A percentile compares a stretch with the other conserved stretches of the same genome.
Evolutionary conservation across 495 filamentous ascomycete genomes (phyloP).

Genomic region (Opeltia flavorubescens): DNA sequence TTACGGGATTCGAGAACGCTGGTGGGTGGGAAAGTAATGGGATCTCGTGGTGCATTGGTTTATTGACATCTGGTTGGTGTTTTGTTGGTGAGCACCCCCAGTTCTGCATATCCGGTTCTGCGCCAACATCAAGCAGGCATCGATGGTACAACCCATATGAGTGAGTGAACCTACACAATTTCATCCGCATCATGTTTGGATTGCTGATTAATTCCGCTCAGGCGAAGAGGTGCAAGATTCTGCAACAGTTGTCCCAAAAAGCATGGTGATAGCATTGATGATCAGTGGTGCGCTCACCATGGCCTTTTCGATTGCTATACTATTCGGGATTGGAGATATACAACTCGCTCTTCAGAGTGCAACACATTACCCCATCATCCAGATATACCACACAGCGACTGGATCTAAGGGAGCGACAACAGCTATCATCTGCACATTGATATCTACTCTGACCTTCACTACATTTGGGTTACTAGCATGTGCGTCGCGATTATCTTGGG

Average conservation of each 20-base stretch:
- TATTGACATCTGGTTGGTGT: constrained; percentile 15
- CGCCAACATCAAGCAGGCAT: constrained; percentile 14
- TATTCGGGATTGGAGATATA: constrained; percentile 31
- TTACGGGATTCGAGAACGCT: constrained; percentile 30
- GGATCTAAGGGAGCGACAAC: constrained; percentile 22
- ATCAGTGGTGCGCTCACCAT: constrained; percentile 35
- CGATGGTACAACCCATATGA: constrained; percentile 25
- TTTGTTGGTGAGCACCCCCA: not conserved
- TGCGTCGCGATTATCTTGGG: constrained; percentile 38
- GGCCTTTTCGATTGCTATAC: constrained; percentile 30
- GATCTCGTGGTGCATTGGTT: constrained; percentile 30
- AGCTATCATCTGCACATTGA: constrained; percentile 22
- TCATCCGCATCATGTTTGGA: not conserved
- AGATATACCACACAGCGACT: constrained; percentile 30
- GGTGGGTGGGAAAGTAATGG: constrained; percentile 30
- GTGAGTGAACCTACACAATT: constrained; percentile 20
- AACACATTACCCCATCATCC: constrained; percentile 33
- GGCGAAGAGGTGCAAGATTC: constrained; percentile 38
- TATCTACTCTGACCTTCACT: constrained; percentile 21
- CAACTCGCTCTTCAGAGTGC: constrained; percentile 16
- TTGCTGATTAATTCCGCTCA: not conserved
- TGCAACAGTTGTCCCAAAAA: constrained; percentile 25
- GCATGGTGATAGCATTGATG: constrained; percentile 28
- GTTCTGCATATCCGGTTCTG: too few species aligned
- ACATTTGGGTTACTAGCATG: constrained; percentile 27